These are phyloP conservation scores for Yueomyces sinensis DNA, from an alignment of 805 yeast genomes.

Conservation along the genomic window DNA sequence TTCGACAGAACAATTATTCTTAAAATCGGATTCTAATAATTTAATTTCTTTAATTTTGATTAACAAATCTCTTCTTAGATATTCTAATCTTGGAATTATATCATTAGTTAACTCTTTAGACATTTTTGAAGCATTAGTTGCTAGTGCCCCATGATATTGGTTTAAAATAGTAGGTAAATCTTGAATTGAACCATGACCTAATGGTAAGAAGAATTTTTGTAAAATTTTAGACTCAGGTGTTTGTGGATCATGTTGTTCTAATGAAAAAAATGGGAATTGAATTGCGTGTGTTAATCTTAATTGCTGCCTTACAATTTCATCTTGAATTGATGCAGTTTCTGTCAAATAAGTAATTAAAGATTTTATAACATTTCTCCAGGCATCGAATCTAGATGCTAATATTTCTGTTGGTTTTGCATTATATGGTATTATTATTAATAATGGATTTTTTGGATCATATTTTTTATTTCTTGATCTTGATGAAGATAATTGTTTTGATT, in stretches of 20 bases:
- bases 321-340: slow-evolving; percentile 76
- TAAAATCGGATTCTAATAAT: slow-evolving; percentile 72
- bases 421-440: slow-evolving; percentile 39
- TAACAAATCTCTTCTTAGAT: slow-evolving; percentile 59
- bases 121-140: slow-evolving; percentile 42
- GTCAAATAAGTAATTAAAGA: slow-evolving; percentile 62
- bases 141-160: slow-evolving; percentile 51
- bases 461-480: slow-evolving; percentile 3
- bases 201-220: slow-evolving; percentile 50
- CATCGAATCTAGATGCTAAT: slow-evolving; percentile 67
- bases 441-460: slow-evolving; percentile 36
- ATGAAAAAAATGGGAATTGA: slow-evolving; percentile 26
- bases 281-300: slow-evolving; percentile 71
- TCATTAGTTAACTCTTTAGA: slow-evolving; percentile 48
- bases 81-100: slow-evolving; percentile 55
- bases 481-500: not conserved
- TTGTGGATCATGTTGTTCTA: slow-evolving; percentile 18
- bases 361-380: slow-evolving; percentile 75
- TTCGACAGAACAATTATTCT: slow-evolving; percentile 59
- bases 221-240: slow-evolving; percentile 12
- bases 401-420: slow-evolving; percentile 75
- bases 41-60: slow-evolving; percentile 82
- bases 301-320: slow-evolving; percentile 78
- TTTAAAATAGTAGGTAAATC: slow-evolving; percentile 66
- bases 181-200: slow-evolving; percentile 70